phyloP scores from a whole-genome alignment of 2,329 filamentous ascomycete genomes.

The Lasiodiplodia theobromae region DNA sequence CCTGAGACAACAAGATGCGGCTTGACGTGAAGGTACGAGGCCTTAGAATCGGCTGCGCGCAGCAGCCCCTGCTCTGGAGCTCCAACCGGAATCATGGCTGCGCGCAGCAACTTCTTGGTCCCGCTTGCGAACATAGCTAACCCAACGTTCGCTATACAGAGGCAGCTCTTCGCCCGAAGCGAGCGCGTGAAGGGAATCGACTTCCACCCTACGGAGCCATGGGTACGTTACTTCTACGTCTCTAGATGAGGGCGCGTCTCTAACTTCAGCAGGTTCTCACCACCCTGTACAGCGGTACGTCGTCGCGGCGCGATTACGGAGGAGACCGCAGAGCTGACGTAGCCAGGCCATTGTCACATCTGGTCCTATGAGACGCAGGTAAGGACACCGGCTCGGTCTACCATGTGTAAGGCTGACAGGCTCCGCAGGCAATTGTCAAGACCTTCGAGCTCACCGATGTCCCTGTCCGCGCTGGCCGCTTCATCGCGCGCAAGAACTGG shows the following conservation, averaged over 20 bases:
- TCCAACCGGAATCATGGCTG: constrained; percentile 14
- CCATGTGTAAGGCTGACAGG: constrained; percentile 35
- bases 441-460: constrained; percentile 99
- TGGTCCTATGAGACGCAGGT: constrained; percentile 96
- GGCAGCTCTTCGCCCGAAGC: constrained; percentile 84
- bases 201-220: constrained; percentile 96
- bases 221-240: constrained; percentile 63
- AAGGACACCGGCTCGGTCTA: constrained; percentile 28
- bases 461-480: constrained; percentile 93
- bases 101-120: not conserved
- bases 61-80: constrained; percentile 8
- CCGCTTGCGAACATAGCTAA: constrained; percentile 45
- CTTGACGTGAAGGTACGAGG: constrained; percentile 54
- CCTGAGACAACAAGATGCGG: constrained; percentile 46
- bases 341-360: constrained; percentile 91
- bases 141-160: constrained; percentile 59
- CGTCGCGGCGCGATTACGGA: constrained; percentile 24
- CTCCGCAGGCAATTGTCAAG: constrained; percentile 81
- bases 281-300: constrained; percentile 88
- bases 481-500: constrained; percentile 98
- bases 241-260: constrained; percentile 33
- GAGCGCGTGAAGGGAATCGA: constrained; percentile 94
- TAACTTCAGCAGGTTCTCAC: constrained; percentile 71
- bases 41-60: constrained; percentile 3
- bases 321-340: constrained; percentile 38